Conservation (phyloP, 306 rosid genomes). For the Pterocarpus santalinus region DNA sequence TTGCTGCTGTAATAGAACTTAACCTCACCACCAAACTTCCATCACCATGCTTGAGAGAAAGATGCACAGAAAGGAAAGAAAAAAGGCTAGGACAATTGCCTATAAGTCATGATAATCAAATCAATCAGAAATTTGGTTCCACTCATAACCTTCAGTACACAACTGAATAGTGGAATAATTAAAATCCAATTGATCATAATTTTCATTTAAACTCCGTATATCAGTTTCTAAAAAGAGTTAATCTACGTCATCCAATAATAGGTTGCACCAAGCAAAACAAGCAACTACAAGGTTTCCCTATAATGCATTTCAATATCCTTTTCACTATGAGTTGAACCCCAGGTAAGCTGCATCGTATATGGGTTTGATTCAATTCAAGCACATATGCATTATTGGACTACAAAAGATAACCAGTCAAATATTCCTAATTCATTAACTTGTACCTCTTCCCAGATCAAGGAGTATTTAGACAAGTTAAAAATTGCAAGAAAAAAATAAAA, state of each 20-base stretch:
- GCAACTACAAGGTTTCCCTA: constrained; percentile 29
- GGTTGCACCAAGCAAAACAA: constrained; percentile 10
- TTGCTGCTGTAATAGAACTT: constrained; percentile 20
- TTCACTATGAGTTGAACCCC: constrained; percentile 22
- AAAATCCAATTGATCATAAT: constrained; percentile 33
- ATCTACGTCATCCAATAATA: constrained; percentile 21
- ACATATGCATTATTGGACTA: neutral
- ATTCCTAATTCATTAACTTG: neutral
- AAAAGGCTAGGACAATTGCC: constrained; percentile 26
- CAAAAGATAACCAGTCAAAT: constrained; percentile 14
- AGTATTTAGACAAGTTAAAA: constrained; percentile 25
- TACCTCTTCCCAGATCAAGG: neutral
- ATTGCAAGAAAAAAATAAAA: neutral
- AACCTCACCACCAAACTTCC: constrained; percentile 22
- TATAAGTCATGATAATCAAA: neutral
- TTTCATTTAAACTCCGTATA: neutral
- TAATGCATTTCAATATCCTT: constrained; percentile 1
- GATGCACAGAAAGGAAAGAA: constrained; percentile 8
- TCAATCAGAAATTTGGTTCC: constrained; percentile 10
- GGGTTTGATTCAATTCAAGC: neutral
- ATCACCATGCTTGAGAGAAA: constrained; percentile 21
- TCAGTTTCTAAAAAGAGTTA: neutral
- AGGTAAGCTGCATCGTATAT: neutral
- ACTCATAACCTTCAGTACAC: constrained; percentile 6
- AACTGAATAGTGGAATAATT: constrained; percentile 18